A percentile compares a stretch with the other conserved stretches of the same genome.
These are phyloP conservation scores for Penicillium egyptiacum DNA, from an alignment of 495 filamentous ascomycete species.

Conservation along the genomic window DNA sequence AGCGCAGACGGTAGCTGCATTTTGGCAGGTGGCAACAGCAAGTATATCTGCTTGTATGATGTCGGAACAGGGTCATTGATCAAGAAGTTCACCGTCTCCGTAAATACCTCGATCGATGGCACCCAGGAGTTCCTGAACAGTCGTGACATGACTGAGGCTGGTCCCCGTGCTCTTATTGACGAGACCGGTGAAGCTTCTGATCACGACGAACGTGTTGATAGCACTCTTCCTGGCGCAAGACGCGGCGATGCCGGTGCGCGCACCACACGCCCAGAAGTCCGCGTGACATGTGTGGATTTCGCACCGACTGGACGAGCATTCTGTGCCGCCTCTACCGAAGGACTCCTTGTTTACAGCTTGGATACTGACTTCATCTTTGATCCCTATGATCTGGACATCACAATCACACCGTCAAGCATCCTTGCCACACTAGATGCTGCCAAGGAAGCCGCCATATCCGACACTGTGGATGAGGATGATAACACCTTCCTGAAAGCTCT, in stretches of 20 bases:
- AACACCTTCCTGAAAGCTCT: constrained; percentile 86
- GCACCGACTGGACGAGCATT: constrained; percentile 85
- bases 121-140: constrained; percentile 97
- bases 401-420: constrained; percentile 81
- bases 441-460: constrained; percentile 31
- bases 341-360: constrained; percentile 85
- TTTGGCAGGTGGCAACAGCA: constrained; percentile 89
- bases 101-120: constrained; percentile 90
- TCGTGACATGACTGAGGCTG: constrained; percentile 84
- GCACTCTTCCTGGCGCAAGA: constrained; percentile 81
- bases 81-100: constrained; percentile 90
- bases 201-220: constrained; percentile 78
- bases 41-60: constrained; percentile 95
- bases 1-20: constrained; percentile 89
- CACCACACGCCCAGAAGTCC: constrained; percentile 74
- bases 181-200: constrained; percentile 86
- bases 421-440: constrained; percentile 64
- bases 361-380: constrained; percentile 80
- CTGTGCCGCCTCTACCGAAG: constrained; percentile 93
- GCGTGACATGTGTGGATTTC: constrained; percentile 84
- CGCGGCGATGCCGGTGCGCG: constrained; percentile 79
- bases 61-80: constrained; percentile 83
- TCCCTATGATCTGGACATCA: constrained; percentile 92
- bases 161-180: constrained; percentile 78
- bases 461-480: constrained; percentile 53